Evolutionary conservation across 2,329 filamentous ascomycete genomes (phyloP).

Genomic region (Amylocarpus encephaloides): DNA sequence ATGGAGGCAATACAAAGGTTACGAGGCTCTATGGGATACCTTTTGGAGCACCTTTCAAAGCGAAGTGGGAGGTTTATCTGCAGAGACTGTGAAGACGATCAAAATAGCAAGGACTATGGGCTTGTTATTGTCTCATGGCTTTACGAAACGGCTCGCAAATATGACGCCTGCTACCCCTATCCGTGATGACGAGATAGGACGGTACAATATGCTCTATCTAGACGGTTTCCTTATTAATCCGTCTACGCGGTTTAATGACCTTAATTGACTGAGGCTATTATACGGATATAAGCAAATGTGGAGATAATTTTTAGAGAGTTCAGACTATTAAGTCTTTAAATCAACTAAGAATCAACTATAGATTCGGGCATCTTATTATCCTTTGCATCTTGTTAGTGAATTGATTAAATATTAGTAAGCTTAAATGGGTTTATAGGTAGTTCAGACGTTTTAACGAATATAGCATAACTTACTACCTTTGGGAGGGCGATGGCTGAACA

Average conservation of each 20-base stretch:
- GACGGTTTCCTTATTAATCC: constrained; percentile 35
- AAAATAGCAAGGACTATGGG: constrained; percentile 32
- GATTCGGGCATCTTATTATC: no score
- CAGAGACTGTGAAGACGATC: constrained; percentile 26
- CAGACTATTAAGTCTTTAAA: no score
- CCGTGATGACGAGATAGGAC: constrained; percentile 33
- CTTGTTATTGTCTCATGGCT: constrained; percentile 32
- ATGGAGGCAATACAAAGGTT: constrained; percentile 33
- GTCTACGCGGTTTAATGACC: constrained; percentile 30
- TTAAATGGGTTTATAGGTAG: no score
- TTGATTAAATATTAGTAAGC: no score
- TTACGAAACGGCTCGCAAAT: constrained; percentile 36
- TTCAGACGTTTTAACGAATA: no score
- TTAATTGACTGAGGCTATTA: constrained; percentile 13
- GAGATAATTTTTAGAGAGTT: no score
- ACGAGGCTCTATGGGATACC: constrained; percentile 23
- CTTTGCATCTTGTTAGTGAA: no score
- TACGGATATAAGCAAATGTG: no score
- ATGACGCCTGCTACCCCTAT: constrained; percentile 33
- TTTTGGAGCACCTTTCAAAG: constrained; percentile 33
- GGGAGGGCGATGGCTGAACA: no score
- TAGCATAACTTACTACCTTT: no score
- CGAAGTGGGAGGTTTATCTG: constrained; percentile 29
- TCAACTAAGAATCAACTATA: no score
- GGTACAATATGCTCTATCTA: constrained; percentile 35